A percentile compares a stretch with the other conserved stretches of the same genome.
Conservation (phyloP, 495 filamentous ascomycete species). For the Daldinia vernicosa region DNA sequence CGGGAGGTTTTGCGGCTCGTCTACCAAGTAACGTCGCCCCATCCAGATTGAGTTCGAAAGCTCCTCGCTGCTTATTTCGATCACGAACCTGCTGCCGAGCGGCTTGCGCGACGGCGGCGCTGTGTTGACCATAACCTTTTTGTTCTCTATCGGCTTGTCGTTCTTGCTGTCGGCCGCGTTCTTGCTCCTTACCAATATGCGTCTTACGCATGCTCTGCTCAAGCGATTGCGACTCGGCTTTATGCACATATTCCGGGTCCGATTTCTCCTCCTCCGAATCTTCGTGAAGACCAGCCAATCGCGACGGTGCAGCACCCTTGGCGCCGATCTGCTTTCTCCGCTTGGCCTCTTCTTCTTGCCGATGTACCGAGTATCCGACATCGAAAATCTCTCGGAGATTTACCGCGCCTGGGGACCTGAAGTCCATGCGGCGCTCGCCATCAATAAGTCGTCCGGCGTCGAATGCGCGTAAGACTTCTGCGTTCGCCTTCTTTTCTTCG, state of each 20-base stretch:
- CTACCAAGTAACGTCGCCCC: slow-evolving; percentile 88
- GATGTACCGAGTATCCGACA: slow-evolving; percentile 93
- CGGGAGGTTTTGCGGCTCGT: slow-evolving; percentile 64
- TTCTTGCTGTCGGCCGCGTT: slow-evolving; percentile 56
- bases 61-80: slow-evolving; percentile 67
- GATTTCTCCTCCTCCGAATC: slow-evolving; percentile 69
- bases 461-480: slow-evolving; percentile 58
- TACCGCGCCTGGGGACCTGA: slow-evolving; percentile 93
- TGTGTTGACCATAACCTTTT: slow-evolving; percentile 84
- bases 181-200: slow-evolving; percentile 69
- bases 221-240: slow-evolving; percentile 68
- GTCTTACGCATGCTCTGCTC: slow-evolving; percentile 87
- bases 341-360: slow-evolving; percentile 95
- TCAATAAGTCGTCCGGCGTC: slow-evolving; percentile 67
- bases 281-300: slow-evolving; percentile 70
- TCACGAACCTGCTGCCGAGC: slow-evolving; percentile 76
- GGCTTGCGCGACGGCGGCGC: slow-evolving; percentile 76
- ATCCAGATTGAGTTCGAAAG: slow-evolving; percentile 91
- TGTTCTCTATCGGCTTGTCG: slow-evolving; percentile 57
- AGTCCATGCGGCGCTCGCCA: slow-evolving; percentile 78
- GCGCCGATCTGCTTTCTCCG: slow-evolving; percentile 80
- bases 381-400: slow-evolving; percentile 98
- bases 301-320: slow-evolving; percentile 58
- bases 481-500: slow-evolving; percentile 69
- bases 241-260: slow-evolving; percentile 74